phyloP scores from a whole-genome alignment of 2,329 filamentous ascomycete species.

The Calycina herbarum region DNA sequence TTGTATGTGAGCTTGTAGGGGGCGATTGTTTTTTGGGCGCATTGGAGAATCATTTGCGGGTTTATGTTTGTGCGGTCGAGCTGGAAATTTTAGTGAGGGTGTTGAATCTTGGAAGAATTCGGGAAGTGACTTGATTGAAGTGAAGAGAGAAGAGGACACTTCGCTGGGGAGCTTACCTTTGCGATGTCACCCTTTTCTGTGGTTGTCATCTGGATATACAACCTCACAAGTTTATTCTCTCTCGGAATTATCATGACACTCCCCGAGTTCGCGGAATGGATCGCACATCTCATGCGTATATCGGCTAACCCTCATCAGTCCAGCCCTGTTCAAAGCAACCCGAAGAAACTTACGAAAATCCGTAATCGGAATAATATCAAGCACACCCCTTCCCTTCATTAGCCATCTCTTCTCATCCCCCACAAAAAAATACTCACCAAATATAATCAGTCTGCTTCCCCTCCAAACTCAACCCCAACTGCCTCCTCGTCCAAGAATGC shows the following conservation, averaged over 20 bases:
- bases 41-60: conserved; percentile 57
- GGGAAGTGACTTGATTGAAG: too few species aligned
- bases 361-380: conserved; percentile 44
- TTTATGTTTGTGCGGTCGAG: conserved; percentile 63
- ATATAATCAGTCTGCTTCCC: conserved; percentile 59
- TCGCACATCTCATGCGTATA: conserved; percentile 56
- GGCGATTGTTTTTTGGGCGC: conserved; percentile 62
- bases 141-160: too few species aligned
- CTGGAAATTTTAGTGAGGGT: conserved; percentile 29
- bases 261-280: conserved; percentile 53
- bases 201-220: conserved; percentile 62
- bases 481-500: conserved; percentile 51
- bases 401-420: neutral
- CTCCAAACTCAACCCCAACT: conserved; percentile 55
- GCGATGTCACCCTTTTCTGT: conserved; percentile 45
- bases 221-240: conserved; percentile 55
- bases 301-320: conserved; percentile 63
- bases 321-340: conserved; percentile 34
- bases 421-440: conserved; percentile 43
- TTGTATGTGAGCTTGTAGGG: conserved; percentile 67
- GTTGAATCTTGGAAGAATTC: too few species aligned
- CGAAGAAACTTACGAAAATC: conserved; percentile 44
- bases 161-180: conserved; percentile 15
- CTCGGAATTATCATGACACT: conserved; percentile 63
- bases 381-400: conserved; percentile 43